Conservation (phyloP, 2,329 filamentous ascomycete species). For the Arthroderma sp. region DNA sequence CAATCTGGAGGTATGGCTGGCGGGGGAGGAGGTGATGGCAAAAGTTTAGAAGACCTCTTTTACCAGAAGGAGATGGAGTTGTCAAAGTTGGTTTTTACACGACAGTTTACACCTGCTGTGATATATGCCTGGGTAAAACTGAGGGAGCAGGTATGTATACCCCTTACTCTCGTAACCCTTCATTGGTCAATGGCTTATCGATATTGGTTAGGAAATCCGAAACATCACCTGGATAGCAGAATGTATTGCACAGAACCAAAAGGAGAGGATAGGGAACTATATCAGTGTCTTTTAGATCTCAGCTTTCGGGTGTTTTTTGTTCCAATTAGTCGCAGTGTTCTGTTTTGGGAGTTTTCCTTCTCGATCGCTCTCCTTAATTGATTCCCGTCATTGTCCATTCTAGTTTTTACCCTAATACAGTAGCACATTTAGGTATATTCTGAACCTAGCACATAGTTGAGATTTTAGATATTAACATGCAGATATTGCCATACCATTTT, state of each 20-base stretch:
- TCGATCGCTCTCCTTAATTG: background rate
- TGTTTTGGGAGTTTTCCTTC: background rate
- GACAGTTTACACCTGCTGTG: constrained; percentile 88
- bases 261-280: constrained; percentile 96
- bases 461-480: too few species aligned
- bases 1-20: constrained; percentile 66
- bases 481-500: too few species aligned
- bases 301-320: constrained; percentile 8
- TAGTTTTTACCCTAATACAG: too few species aligned
- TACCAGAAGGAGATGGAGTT: constrained; percentile 99
- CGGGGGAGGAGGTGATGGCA: constrained; percentile 64
- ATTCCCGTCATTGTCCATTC: background rate
- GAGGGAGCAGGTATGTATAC: constrained; percentile 69
- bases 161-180: background rate
- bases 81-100: constrained; percentile 84
- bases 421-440: too few species aligned
- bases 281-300: constrained; percentile 77
- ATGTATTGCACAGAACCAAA: constrained; percentile 99
- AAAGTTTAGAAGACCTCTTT: constrained; percentile 92
- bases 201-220: constrained; percentile 65
- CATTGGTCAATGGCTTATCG: constrained; percentile 14
- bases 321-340: background rate
- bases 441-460: too few species aligned
- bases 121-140: constrained; percentile 98
- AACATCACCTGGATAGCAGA: constrained; percentile 99